These are phyloP conservation scores for Suillus luteus DNA, from an alignment of 768 basidiomycete species.

Conservation along the genomic window DNA sequence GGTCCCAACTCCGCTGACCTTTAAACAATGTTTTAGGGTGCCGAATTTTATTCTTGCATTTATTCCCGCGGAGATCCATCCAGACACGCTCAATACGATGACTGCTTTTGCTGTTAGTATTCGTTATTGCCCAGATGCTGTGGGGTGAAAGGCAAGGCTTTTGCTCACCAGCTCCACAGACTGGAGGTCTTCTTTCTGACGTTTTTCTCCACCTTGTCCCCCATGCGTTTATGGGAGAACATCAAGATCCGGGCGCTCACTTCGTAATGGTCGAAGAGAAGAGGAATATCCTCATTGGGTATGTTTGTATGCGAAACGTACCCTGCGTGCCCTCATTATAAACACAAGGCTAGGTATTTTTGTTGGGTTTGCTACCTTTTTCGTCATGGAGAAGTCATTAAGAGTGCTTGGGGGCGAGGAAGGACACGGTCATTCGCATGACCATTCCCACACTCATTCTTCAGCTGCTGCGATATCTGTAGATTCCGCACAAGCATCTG, in stretches of 20 bases:
- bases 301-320: constrained; percentile 25
- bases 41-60: constrained; percentile 95
- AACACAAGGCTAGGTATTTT: constrained; percentile 72
- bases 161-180: constrained; percentile 43
- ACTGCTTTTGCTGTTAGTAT: constrained; percentile 83
- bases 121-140: constrained; percentile 12
- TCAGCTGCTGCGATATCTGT: constrained; percentile 34
- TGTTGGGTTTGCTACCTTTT: constrained; percentile 85
- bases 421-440: constrained; percentile 58
- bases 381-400: constrained; percentile 91
- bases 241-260: constrained; percentile 69
- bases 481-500: constrained; percentile 42
- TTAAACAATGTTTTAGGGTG: constrained; percentile 51
- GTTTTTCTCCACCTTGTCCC: constrained; percentile 92
- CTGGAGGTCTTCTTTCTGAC: constrained; percentile 89
- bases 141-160: constrained; percentile 21
- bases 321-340: constrained; percentile 15
- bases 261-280: constrained; percentile 89
- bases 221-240: constrained; percentile 90
- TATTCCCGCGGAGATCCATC: constrained; percentile 86
- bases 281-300: constrained; percentile 90
- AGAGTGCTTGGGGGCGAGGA: constrained; percentile 73
- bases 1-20: constrained; percentile 21
- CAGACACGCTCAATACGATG: constrained; percentile 88
- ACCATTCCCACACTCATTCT: constrained; percentile 53